These are phyloP conservation scores for Furcasterigmium sp. DNA, from an alignment of 2,329 filamentous ascomycete species.

Conservation along the genomic window DNA sequence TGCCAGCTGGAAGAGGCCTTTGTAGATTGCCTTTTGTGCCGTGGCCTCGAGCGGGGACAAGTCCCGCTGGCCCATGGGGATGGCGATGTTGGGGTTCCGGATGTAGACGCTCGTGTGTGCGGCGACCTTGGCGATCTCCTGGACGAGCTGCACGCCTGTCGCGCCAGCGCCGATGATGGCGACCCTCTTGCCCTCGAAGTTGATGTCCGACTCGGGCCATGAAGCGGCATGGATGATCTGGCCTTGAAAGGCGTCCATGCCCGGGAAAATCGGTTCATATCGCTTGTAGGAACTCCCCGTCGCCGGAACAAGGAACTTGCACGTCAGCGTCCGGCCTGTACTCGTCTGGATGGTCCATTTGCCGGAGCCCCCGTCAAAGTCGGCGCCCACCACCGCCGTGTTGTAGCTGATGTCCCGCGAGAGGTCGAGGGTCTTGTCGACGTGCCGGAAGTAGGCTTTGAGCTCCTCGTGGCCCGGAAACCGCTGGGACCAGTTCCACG, in stretches of 20 bases:
- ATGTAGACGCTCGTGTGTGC: slow-evolving; percentile 41
- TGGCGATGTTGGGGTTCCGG: slow-evolving; percentile 50
- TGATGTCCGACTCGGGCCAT: slow-evolving; percentile 16
- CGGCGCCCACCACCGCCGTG: slow-evolving; percentile 31
- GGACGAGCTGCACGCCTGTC: slow-evolving; percentile 22
- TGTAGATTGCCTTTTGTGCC: slow-evolving; percentile 26
- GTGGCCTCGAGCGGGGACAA: slow-evolving; percentile 41
- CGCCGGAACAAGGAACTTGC: slow-evolving; percentile 38
- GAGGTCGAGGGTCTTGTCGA: slow-evolving; percentile 35
- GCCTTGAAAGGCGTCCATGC: slow-evolving; percentile 23
- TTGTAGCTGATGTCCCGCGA: slow-evolving; percentile 39
- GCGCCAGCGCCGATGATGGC: slow-evolving; percentile 25
- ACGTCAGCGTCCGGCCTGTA: slow-evolving; percentile 28
- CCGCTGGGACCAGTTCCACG: slow-evolving; percentile 37
- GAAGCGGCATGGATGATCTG: slow-evolving; percentile 20
- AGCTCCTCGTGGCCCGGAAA: slow-evolving; percentile 35
- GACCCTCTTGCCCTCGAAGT: slow-evolving; percentile 17
- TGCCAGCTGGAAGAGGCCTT: slow-evolving; percentile 35
- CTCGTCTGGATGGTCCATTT: slow-evolving; percentile 39
- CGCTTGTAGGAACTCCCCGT: slow-evolving; percentile 40
- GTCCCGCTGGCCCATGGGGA: slow-evolving; percentile 50
- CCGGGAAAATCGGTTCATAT: slow-evolving; percentile 27
- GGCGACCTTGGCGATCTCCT: slow-evolving; percentile 27
- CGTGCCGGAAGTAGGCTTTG: slow-evolving; percentile 38
- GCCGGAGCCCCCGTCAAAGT: slow-evolving; percentile 26